A percentile compares a stretch with the other conserved stretches of the same genome.
phyloP scores from a whole-genome alignment of 306 rosid genomes.

The Cucumis hystrix region DNA sequence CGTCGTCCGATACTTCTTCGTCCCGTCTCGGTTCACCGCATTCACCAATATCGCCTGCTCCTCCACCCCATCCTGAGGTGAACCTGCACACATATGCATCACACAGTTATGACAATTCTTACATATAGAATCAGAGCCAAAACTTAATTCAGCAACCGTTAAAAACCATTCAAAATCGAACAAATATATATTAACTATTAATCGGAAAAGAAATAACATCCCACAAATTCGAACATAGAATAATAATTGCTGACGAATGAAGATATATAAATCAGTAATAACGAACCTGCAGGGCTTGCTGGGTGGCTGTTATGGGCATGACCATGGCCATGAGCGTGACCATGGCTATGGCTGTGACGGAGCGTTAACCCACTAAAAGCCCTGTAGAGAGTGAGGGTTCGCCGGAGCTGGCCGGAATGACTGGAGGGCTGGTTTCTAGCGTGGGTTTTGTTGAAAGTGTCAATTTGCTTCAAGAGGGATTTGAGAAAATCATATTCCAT shows the following conservation, averaged over 20 bases:
- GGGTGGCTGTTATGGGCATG: neutral
- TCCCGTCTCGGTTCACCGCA: slow-evolving; percentile 1
- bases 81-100: neutral
- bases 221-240: too few relatives aligned
- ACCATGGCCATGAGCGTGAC: neutral
- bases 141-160: too few relatives aligned
- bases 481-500: slow-evolving; percentile 1
- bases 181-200: too few relatives aligned
- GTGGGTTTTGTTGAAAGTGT: neutral
- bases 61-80: neutral
- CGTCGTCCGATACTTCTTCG: slow-evolving; percentile 27
- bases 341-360: neutral
- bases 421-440: neutral
- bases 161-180: too few relatives aligned
- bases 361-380: neutral
- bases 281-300: neutral
- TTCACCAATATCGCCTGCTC: slow-evolving; percentile 2
- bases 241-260: too few relatives aligned
- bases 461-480: slow-evolving; percentile 1
- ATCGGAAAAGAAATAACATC: too few relatives aligned
- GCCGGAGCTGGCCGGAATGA: neutral
- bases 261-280: too few relatives aligned
- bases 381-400: neutral
- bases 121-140: too few relatives aligned
- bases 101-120: too few relatives aligned